Conservation (phyloP, 2,329 filamentous ascomycete species). For the Alternaria consortialis region DNA sequence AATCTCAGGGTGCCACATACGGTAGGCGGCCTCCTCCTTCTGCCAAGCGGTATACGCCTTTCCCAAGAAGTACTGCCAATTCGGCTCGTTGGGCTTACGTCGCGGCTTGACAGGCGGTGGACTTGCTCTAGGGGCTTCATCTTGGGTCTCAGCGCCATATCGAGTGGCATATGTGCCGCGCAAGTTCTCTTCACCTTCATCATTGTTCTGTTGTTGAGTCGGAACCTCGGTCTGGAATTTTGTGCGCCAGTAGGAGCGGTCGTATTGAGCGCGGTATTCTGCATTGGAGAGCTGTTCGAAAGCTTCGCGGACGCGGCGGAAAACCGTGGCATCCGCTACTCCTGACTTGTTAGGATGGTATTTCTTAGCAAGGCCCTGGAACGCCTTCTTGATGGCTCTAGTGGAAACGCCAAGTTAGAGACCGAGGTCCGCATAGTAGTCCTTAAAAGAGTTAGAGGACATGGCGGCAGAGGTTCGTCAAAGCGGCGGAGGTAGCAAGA, state of each 20-base stretch:
- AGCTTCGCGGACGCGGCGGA: conserved; percentile 24
- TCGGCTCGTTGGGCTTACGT: conserved; percentile 5
- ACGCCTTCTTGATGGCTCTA: conserved; percentile 91
- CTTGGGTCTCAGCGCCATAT: conserved; percentile 6
- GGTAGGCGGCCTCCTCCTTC: neutral
- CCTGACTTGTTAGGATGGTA: conserved; percentile 97
- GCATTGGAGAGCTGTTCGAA: conserved; percentile 23
- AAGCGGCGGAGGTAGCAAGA: neutral
- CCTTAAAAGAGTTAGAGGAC: conserved; percentile 56
- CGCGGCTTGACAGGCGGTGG: conserved; percentile 19
- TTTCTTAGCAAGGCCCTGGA: conserved; percentile 93
- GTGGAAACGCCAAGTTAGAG: conserved; percentile 79
- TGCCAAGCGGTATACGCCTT: conserved; percentile 15
- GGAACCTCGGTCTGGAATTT: conserved; percentile 2
- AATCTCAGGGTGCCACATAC: conserved; percentile 13
- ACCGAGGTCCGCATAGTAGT: conserved; percentile 86
- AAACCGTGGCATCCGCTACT: conserved; percentile 22
- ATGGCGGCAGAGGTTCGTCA: conserved; percentile 7
- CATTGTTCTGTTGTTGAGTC: neutral
- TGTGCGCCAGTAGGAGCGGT: conserved; percentile 8
- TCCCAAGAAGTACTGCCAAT: conserved; percentile 7
- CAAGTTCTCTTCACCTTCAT: neutral
- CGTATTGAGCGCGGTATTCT: conserved; percentile 14
- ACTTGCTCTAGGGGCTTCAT: neutral
- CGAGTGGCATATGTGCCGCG: neutral